Base-by-base conservation (phyloP, 371 early-diverging fungal species). In the Mucor circinelloides region DNA sequence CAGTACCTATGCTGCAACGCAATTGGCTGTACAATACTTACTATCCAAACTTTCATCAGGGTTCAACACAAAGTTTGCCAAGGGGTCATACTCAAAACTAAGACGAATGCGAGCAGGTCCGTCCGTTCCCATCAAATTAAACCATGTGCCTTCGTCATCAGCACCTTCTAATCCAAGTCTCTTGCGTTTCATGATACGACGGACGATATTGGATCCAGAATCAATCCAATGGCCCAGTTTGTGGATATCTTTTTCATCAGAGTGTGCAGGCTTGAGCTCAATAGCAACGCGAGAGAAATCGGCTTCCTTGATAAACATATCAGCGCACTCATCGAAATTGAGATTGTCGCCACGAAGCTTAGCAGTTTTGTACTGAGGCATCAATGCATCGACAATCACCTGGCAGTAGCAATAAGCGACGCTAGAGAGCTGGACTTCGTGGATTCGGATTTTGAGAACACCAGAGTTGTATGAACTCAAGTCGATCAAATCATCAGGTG, bases 271-370 rank as follows among this genome's bases (percentile, higher is more conserved):
- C 27, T 80, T 84, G 50, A 89, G 60, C 44, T 84, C 71, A 40
- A 89, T 78, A 5, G 80, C 80, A n/a, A 89, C 67, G 63, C 82
- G 86, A 19, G 87, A 82, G 46, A 84, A 88, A 55, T 88, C 90
- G 19, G 78, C 76, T 63, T 89, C 88, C 64, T 88, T 88, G 31
- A 89, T 79, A 69, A 88, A 86, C 1, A 84, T 84, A 58, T 86
- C 85, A 1, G 80, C 82, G 12, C 65, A 70, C 60, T 83, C 81
- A 25, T 83, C 68, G 60, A 83, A 79, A 3, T 60, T 48, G 8
- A 83, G 60, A 2, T 50, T 70, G 5, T 69, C 55, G 19, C 83
- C 81, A n/a, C 74, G 72, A 3, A 77, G 58, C 38, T 79, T 80
- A 15, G 72, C 67, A 12, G 83, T 83, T 52, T 72, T 73, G 69